Base-by-base conservation (phyloP, 2,329 filamentous ascomycete genomes). In the Calonectria pteridis region DNA sequence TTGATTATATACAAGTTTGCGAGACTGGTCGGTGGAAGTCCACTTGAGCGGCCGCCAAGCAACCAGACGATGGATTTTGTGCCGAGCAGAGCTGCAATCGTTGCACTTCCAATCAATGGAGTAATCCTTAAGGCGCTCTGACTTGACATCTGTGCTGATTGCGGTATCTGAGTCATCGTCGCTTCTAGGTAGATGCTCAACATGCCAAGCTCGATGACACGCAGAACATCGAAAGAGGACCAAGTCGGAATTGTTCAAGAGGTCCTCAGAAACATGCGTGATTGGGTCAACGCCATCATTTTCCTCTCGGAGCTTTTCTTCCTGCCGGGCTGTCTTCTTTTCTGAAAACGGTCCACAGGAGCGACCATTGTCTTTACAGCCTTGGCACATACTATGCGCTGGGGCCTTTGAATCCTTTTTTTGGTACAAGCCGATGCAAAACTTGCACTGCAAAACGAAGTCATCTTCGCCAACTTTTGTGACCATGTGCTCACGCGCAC, bases 391-490 rank as follows among this genome's bases (percentile, higher is more conserved):
- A 72, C 93, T 91, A 58, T 95, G 89, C 73, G 92, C 89, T 0
- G 97, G 96, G 1, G 93, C 92, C 23, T 87, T 88, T 0, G 80
- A 75, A 76, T 98, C 95, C 79, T 94, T 96, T 81, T 92, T 92
- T 74, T 87, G 86, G 58, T 92, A 89, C 26, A 89, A 81, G 4
- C 93, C 93, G 75, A 98, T 89, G 82, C 97, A 99, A 71, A 93
- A 94, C 77, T 92, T 93, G 85, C 97, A 99, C 82, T 99, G 97
- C 49, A 99, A 86, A 20, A 99, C 93, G 78, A 98, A 98, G 46
- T 93, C 85, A 2, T 93, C 91, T 1, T 93, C 87, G 2, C 88
- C 92, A 67, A 98, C 85, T 83, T 98, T 99, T 29, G 95, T 98
- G 13, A 95, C 95, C 43, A 97, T 86, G 82, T 98, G 97, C n/a